A percentile compares a stretch with the other conserved stretches of the same genome.
These are phyloP conservation scores for Colletotrichum navitas DNA, from an alignment of 2,329 filamentous ascomycete genomes.

Conservation along the genomic window DNA sequence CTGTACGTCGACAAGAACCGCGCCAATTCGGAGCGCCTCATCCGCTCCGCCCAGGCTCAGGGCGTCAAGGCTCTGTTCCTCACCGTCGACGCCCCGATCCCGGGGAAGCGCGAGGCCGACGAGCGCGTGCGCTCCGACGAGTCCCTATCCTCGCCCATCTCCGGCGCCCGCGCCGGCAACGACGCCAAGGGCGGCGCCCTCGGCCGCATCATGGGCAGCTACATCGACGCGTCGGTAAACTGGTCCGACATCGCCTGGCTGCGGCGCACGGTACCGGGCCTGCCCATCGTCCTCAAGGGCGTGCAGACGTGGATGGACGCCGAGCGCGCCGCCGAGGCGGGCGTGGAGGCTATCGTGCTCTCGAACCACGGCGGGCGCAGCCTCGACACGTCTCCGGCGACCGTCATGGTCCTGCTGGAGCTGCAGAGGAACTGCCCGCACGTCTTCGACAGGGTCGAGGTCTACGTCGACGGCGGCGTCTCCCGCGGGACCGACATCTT, in stretches of 20 bases:
- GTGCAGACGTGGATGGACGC: constrained; percentile 78
- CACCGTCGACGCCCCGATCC: constrained; percentile 69
- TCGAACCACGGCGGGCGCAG: constrained; percentile 77
- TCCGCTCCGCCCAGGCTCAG: constrained; percentile 59
- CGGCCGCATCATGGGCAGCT: constrained; percentile 66
- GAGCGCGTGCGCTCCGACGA: constrained; percentile 62
- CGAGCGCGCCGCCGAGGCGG: constrained; percentile 67
- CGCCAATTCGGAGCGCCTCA: constrained; percentile 61
- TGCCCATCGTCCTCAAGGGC: constrained; percentile 75
- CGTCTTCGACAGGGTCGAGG: constrained; percentile 70
- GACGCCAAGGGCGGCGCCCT: constrained; percentile 68
- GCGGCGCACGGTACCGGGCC: constrained; percentile 65
- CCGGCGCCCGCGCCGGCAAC: constrained; percentile 61
- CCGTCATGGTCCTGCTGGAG: constrained; percentile 72
- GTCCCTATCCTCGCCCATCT: constrained; percentile 62
- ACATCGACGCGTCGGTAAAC: constrained; percentile 67
- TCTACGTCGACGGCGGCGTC: constrained; percentile 75
- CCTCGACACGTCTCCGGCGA: constrained; percentile 63
- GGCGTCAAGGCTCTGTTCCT: constrained; percentile 68
- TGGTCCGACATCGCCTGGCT: constrained; percentile 78
- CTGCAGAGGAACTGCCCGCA: constrained; percentile 71
- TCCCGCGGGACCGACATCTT: constrained; percentile 75
- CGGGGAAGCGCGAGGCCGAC: constrained; percentile 66
- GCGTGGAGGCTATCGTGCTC: constrained; percentile 76
- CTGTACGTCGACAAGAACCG: constrained; percentile 72